Base-by-base conservation (phyloP, 225 moss, liverwort and hornwort genomes). In the Antitrichia curtipendula region DNA sequence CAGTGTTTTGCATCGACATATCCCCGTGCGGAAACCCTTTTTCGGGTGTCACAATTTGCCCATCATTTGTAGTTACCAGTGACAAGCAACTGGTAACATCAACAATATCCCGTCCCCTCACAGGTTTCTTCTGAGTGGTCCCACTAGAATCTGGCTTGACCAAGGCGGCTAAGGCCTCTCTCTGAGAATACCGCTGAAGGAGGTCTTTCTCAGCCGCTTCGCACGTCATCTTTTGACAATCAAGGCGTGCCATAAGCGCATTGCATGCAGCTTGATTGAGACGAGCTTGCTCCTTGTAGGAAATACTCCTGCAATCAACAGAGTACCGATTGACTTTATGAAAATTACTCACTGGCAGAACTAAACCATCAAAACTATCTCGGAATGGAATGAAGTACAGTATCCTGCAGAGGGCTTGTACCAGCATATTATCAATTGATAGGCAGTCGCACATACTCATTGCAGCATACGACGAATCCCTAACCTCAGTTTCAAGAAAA, bases 241-340 rank as follows among this genome's bases (percentile, higher is more conserved):
- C 95, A 75, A 95, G 95, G 75, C 94, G 92, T 27, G 93, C 95
- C 95, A 94, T 83, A 25, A 95, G 93, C 34, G 95, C 95, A 88
- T 95, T 95, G 86, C 95, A 95, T 61, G 95, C 95, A 87, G 95
- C 95, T 91, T 95, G 95, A 84, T 95, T 95, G 29, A 95, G 91
- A 82, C 95, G 95, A 86, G 94, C 93, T 90, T 95, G 94, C 89
- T 95, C 95, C 87, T 95, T 93, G 90, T 92, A 95, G 27, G 92
- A 91, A 80, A 95, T 93, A 82, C 95, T 95, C 89, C 95, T 95
- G 87, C 80, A 68, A 70, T 65, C 41, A 72, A 66, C 61, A 89
- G 38, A 65, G 41, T 21, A 45, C n/a, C 79, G 56, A 75, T 65
- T 29, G 49, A 61, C 73, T 52, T 56, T 4, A 66, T 45, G 36